Conservation (phyloP, 345 rosid genomes). For the Dovyalis caffra region DNA sequence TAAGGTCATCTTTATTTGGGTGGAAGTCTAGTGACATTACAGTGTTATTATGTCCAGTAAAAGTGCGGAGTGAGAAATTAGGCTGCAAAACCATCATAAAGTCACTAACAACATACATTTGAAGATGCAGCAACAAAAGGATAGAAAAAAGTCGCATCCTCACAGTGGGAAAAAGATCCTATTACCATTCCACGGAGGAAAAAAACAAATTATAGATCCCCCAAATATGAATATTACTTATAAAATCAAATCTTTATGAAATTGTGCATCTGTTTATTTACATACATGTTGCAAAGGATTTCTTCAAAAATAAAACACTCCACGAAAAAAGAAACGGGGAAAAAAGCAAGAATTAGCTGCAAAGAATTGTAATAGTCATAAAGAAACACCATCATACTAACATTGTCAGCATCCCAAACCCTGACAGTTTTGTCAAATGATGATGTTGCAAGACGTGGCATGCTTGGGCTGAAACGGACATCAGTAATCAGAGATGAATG, state of each 20-base stretch:
- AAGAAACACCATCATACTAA: slow-evolving; percentile 32
- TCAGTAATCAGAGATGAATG: slow-evolving; percentile 81
- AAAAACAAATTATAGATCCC: not conserved
- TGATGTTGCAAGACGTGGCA: slow-evolving; percentile 88
- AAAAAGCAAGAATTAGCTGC: not conserved
- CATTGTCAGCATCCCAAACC: slow-evolving; percentile 99
- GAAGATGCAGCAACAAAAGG: not conserved
- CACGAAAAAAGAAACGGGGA: not conserved
- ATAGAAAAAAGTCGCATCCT: not conserved
- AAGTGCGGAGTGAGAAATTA: slow-evolving; percentile 74
- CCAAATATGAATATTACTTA: not conserved
- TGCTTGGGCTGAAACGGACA: slow-evolving; percentile 92
- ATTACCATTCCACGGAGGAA: not conserved
- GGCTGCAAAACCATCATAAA: slow-evolving; percentile 54
- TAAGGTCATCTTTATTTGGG: slow-evolving; percentile 81
- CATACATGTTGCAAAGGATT: not conserved
- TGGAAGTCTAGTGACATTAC: slow-evolving; percentile 92
- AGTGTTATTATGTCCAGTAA: slow-evolving; percentile 70
- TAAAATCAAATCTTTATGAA: not conserved
- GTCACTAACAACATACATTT: not conserved
- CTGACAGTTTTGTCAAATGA: slow-evolving; percentile 96
- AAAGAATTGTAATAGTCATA: not conserved
- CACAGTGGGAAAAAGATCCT: not conserved
- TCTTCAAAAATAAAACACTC: not conserved
- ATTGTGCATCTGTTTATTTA: not conserved